A percentile compares a stretch with the other conserved stretches of the same genome.
These are phyloP conservation scores for Colletotrichum godetiae DNA, from an alignment of 2,329 filamentous ascomycete genomes.

Conservation along the genomic window DNA sequence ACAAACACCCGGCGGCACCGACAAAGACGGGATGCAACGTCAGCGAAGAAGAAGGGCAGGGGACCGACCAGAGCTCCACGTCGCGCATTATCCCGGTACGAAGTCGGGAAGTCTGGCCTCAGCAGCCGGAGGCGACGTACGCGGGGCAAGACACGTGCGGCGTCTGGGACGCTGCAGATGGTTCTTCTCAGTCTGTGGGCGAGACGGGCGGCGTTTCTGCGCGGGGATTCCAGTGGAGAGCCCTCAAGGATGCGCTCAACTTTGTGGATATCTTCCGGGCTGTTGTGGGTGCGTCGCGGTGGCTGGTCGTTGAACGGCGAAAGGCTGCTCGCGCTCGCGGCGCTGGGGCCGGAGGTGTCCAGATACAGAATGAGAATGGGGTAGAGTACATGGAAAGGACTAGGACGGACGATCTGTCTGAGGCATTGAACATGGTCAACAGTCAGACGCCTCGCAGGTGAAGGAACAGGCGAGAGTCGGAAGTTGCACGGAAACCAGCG, in stretches of 20 bases:
- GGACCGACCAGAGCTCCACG: neutral
- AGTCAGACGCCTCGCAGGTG: neutral
- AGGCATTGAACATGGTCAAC: neutral
- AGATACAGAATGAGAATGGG: neutral
- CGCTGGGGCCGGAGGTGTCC: neutral
- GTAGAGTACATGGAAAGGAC: neutral
- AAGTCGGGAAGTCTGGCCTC: neutral
- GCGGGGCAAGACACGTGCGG: neutral
- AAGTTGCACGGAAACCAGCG: neutral
- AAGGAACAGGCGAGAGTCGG: neutral
- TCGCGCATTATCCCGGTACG: neutral
- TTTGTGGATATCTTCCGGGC: neutral
- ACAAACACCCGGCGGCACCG: neutral
- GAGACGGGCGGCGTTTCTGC: neutral
- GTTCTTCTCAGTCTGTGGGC: neutral
- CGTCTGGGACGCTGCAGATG: neutral
- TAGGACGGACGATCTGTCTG: neutral
- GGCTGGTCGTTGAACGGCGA: neutral
- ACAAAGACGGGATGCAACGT: neutral
- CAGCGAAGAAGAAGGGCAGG: neutral
- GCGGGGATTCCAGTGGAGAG: neutral
- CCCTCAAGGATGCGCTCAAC: neutral
- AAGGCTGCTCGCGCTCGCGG: neutral
- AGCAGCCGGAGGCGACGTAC: neutral
- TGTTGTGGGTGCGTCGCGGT: neutral